phyloP scores from a whole-genome alignment of 805 yeast species.

The Monosporozyma yasuniensis region DNA sequence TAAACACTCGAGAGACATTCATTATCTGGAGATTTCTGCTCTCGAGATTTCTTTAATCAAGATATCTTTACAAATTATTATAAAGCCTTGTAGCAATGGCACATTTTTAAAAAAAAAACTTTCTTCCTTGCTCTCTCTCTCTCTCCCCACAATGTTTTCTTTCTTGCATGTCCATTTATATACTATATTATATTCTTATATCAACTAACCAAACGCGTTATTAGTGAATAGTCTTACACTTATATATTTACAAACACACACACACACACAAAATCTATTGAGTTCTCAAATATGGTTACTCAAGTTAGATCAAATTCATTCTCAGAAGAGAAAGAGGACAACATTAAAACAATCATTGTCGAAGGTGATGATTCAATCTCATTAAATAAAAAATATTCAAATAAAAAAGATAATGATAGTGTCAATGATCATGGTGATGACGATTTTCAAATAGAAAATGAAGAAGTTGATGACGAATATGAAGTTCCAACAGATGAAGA shows the following conservation, averaged over 20 bases:
- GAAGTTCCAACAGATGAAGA: constrained; percentile 27
- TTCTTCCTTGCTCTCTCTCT: neutral
- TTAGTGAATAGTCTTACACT: too few species aligned
- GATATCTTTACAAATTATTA: neutral
- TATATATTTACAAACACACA: too few species aligned
- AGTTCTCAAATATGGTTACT: neutral
- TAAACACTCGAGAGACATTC: too few species aligned
- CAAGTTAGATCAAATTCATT: neutral
- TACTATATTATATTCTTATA: too few species aligned
- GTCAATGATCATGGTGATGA: neutral
- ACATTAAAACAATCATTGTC: neutral
- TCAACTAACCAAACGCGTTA: neutral
- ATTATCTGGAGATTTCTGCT: too few species aligned
- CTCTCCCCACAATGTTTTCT: neutral
- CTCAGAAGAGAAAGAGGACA: neutral
- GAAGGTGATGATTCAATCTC: neutral
- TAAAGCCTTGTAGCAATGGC: neutral
- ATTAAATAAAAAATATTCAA: neutral
- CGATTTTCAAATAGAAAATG: constrained; percentile 21
- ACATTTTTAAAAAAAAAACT: neutral
- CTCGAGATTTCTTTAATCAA: too few species aligned
- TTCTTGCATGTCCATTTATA: neutral
- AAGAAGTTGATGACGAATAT: constrained; percentile 83
- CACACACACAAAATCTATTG: neutral
- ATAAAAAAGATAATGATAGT: neutral